Evolutionary conservation across 208 protist genomes (phyloP).

Genomic region (Trypanosoma scelopori): DNA sequence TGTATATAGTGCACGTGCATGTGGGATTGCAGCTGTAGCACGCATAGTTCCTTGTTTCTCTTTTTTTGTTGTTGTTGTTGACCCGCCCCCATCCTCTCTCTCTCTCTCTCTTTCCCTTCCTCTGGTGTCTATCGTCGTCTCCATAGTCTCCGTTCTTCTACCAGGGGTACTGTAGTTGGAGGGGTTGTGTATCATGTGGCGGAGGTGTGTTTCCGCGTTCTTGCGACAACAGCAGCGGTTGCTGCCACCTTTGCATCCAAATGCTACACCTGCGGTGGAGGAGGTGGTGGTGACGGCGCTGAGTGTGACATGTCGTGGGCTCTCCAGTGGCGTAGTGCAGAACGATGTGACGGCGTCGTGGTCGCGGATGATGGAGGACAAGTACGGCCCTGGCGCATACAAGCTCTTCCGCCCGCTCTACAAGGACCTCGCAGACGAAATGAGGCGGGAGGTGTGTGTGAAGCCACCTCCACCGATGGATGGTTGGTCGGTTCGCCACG

Average conservation of each 20-base stretch:
- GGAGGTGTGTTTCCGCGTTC: neutral
- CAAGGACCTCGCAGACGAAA: slow-evolving; percentile 81
- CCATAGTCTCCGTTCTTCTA: slow-evolving; percentile 1
- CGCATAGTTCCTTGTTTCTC: too few relatives aligned
- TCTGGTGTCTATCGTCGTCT: neutral
- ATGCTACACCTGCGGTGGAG: too few relatives aligned
- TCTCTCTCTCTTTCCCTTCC: too few relatives aligned
- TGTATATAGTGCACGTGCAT: neutral
- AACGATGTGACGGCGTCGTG: slow-evolving; percentile 42
- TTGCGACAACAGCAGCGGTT: neutral
- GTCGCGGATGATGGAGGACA: slow-evolving; percentile 38
- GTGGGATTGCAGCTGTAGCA: too few relatives aligned
- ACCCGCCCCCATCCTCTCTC: too few relatives aligned
- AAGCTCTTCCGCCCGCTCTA: slow-evolving; percentile 79
- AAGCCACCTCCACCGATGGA: slow-evolving; percentile 70
- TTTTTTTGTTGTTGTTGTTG: slow-evolving; percentile 3
- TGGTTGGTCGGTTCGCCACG: slow-evolving; percentile 49
- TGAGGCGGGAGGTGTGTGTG: slow-evolving; percentile 61
- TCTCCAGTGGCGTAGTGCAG: slow-evolving; percentile 27
- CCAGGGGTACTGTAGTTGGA: neutral
- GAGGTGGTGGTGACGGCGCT: slow-evolving; percentile 7
- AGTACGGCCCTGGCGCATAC: slow-evolving; percentile 73
- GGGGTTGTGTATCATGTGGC: slow-evolving; percentile 8
- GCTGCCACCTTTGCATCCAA: neutral
- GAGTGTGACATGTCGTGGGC: slow-evolving; percentile 5